phyloP scores from a whole-genome alignment of 805 yeast genomes.

The Komagataella pastoris region DNA sequence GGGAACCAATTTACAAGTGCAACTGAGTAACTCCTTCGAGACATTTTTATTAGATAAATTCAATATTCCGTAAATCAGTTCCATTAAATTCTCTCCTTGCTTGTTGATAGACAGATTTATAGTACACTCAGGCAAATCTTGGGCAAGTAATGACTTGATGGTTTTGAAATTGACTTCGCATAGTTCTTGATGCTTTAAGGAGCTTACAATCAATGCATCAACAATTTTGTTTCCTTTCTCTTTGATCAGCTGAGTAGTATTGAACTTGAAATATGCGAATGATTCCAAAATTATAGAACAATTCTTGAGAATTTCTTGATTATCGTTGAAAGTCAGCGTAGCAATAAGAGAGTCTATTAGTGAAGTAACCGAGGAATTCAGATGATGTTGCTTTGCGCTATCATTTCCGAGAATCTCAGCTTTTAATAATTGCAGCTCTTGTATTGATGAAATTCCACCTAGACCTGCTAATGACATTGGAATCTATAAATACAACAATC shows the following conservation, averaged over 20 bases:
- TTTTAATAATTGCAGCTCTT: conserved; percentile 5
- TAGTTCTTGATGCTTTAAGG: conserved; percentile 8
- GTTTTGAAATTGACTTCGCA: conserved; percentile 14
- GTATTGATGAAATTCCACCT: background rate
- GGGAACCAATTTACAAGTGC: conserved; percentile 13
- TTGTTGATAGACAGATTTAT: conserved; percentile 4
- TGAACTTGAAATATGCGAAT: conserved; percentile 12
- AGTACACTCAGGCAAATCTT: conserved; percentile 6
- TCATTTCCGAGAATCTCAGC: conserved; percentile 16
- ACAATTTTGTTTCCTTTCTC: conserved; percentile 4
- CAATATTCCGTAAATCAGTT: conserved; percentile 7
- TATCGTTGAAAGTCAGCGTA: conserved; percentile 7
- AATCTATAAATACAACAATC: background rate
- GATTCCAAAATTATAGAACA: conserved; percentile 15
- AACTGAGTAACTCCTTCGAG: conserved; percentile 8
- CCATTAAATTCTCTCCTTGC: conserved; percentile 7
- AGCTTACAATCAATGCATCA: conserved; percentile 8
- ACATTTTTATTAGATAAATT: background rate
- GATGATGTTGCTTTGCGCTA: conserved; percentile 11
- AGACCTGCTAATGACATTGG: background rate
- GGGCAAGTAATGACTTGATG: conserved; percentile 11
- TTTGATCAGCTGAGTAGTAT: conserved; percentile 8
- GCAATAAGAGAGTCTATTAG: background rate
- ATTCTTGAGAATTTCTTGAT: conserved; percentile 6
- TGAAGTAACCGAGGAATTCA: background rate